A percentile compares a stretch with the other conserved stretches of the same genome.
phyloP scores from a whole-genome alignment of 2,329 filamentous ascomycete species.

The Xylariaceae sp. region DNA sequence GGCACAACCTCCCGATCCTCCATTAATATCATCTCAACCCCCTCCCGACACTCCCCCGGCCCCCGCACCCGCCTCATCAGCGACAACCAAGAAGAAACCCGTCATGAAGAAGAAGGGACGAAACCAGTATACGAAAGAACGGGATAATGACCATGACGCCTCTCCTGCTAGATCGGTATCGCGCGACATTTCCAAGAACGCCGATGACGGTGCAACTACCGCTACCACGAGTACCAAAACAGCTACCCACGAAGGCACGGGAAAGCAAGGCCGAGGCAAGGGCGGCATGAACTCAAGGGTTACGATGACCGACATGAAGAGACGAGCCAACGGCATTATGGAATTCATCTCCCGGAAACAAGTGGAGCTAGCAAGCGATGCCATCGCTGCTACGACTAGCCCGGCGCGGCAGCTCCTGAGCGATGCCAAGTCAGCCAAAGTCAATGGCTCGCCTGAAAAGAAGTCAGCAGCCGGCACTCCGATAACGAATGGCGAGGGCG shows the following conservation, averaged over 20 bases:
- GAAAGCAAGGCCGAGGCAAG: conserved; percentile 57
- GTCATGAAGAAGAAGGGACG: conserved; percentile 63
- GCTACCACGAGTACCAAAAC: conserved; percentile 29
- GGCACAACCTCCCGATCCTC: conserved; percentile 39
- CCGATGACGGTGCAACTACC: conserved; percentile 40
- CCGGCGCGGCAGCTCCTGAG: conserved; percentile 42
- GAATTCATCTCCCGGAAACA: conserved; percentile 90
- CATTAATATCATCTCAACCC: conserved; percentile 43
- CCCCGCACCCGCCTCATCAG: conserved; percentile 38
- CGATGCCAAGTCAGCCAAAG: conserved; percentile 35
- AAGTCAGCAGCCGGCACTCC: conserved; percentile 14
- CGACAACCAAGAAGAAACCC: conserved; percentile 60
- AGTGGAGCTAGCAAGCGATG: conserved; percentile 74
- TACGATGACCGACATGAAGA: conserved; percentile 85
- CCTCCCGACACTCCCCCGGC: conserved; percentile 48
- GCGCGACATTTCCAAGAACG: conserved; percentile 46
- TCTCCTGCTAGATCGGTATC: conserved; percentile 55
- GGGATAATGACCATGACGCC: conserved; percentile 55
- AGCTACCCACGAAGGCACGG: conserved; percentile 35
- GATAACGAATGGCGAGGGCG: conserved; percentile 27
- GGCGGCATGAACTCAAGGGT: conserved; percentile 63
- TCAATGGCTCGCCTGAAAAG: conserved; percentile 34
- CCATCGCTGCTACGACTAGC: conserved; percentile 39
- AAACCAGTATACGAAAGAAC: conserved; percentile 80
- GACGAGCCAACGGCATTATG: conserved; percentile 77